Evolutionary conservation across 345 rosid species (phyloP), one percentile per base, ranked within the genome.

Genomic region (Fremontodendron californicum): DNA sequence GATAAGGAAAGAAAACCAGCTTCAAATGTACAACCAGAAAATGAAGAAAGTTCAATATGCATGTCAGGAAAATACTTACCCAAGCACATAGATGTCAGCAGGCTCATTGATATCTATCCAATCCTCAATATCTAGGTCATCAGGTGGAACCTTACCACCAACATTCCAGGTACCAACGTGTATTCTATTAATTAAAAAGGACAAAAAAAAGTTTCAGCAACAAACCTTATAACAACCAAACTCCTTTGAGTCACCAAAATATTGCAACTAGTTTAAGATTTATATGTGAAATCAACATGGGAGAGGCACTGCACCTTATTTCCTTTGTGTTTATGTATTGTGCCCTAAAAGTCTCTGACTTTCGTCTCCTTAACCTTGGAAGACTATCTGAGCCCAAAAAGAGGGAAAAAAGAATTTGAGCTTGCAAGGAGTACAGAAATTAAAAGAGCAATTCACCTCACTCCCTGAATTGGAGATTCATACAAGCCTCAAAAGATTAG

Each of bases 161-260:
- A 90, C 99, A 82, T 95, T 95, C 99, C 99, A 95, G 23, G 99
- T 95, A 66, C 93, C 93, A 78, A 85, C 91, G 29, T 88, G 78
- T 76, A 94, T 81, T 83, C 99, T 94, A 76, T 60, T 16, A 49
- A 75, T 23, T 43, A 16, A 60, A 55, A n/a, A 65, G 45, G 70
- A 55, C 57, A 48, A 49, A 31, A 63, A 31, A 71, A 9, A 10
- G 45, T 31, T 31, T 49, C 61, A 9, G 42, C 23, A 49, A 31
- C 58, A 71, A 71, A 48, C 5, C 58, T 11, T 19, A 49, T 5
- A 31, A 71, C 43, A 71, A 19, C 45, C 29, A 33, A 31, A 71
- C 60, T 31, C 60, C 43, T 48, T 19, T 18, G 6, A 29, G 75
- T n/a, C 4, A 33, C 27, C 42, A 70, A 48, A 9, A 49, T 70